These are phyloP conservation scores for Pterothamnion heteromorphum DNA, from an alignment of 31 red algal species.

Conservation along the genomic window DNA sequence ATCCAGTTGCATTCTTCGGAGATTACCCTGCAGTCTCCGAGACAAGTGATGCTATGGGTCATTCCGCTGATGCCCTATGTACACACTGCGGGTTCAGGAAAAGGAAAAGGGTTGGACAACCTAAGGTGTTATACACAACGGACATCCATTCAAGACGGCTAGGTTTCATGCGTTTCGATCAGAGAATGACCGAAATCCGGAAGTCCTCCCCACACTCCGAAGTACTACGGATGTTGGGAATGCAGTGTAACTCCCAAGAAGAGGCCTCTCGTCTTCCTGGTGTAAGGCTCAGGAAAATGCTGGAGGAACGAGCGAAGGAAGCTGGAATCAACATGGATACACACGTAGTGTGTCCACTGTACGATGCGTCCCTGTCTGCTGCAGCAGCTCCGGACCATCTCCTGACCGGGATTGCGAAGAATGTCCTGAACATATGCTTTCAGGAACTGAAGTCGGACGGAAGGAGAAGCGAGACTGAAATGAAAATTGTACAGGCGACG, in stretches of 20 bases:
- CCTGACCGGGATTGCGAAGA: background rate
- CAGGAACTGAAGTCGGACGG: background rate
- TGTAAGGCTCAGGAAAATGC: background rate
- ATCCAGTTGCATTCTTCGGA: background rate
- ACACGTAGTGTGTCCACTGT: background rate
- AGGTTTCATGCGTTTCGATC: background rate
- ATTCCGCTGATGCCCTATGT: background rate
- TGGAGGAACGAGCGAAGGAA: background rate
- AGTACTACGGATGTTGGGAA: background rate
- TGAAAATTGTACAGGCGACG: background rate
- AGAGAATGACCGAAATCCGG: background rate
- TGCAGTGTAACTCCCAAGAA: background rate
- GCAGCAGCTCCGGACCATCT: background rate
- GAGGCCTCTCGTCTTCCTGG: background rate
- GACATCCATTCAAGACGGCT: background rate
- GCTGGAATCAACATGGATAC: background rate
- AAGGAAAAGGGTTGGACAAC: background rate
- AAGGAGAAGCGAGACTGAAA: background rate
- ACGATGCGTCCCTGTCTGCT: background rate
- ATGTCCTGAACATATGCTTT: background rate
- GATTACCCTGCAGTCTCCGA: background rate
- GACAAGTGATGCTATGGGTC: background rate
- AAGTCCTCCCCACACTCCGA: background rate
- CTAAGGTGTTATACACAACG: background rate
- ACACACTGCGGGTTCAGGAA: background rate